Percentiles rank a stretch among this genome's conserved stretches.
Conservation (phyloP, 176 grass and related monocot species). For the Bromus sterilis region DNA sequence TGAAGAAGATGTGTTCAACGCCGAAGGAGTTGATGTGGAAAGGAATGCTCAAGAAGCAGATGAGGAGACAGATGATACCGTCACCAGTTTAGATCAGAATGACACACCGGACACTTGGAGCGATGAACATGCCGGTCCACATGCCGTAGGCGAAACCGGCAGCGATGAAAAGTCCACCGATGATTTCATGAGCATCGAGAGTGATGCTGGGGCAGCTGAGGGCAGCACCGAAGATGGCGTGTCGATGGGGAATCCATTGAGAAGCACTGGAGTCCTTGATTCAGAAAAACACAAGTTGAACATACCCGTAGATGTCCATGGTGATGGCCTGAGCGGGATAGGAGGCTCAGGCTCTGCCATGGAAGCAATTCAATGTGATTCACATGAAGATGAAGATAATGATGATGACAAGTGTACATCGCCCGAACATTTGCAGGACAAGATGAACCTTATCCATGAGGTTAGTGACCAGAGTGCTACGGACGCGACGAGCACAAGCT, state of each 20-base stretch:
- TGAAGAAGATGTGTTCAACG: not conserved
- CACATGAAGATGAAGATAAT: not conserved
- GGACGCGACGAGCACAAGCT: not conserved
- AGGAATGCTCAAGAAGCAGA: not conserved
- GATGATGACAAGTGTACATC: not conserved
- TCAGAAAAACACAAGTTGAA: not conserved
- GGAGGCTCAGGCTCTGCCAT: not conserved
- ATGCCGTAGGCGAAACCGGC: not conserved
- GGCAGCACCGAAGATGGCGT: not conserved
- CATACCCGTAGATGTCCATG: not conserved
- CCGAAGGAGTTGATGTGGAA: not conserved
- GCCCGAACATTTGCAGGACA: constrained; percentile 10
- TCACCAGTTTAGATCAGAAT: not conserved
- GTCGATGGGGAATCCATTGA: not conserved
- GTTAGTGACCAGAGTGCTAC: not conserved
- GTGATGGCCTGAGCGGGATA: not conserved
- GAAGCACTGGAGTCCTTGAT: not conserved
- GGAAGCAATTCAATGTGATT: not conserved
- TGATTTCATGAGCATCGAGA: constrained; percentile 29
- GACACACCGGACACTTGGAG: not conserved
- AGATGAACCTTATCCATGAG: not conserved
- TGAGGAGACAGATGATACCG: not conserved
- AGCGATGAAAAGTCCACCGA: constrained; percentile 19
- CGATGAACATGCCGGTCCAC: not conserved
- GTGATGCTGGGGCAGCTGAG: not conserved